Evolutionary conservation across 176 grass and related monocot species (phyloP).

Genomic region (Tuctoria greenei): DNA sequence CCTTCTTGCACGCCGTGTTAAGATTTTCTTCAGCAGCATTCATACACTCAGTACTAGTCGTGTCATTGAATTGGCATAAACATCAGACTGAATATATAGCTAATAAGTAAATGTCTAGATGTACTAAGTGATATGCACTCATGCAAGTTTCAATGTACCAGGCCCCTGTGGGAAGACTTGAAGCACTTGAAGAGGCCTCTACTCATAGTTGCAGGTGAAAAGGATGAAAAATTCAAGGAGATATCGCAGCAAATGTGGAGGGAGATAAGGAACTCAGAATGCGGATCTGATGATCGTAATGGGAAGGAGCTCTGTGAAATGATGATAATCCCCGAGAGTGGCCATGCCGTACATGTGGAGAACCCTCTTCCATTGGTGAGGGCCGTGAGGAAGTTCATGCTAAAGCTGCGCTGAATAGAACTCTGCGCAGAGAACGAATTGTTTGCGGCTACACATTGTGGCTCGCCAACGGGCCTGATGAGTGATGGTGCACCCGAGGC

Average conservation of each 20-base stretch:
- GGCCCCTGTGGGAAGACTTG: slow-evolving; percentile 88
- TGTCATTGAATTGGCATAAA: background rate
- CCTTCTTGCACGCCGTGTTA: background rate
- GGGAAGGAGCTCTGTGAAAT: slow-evolving; percentile 47
- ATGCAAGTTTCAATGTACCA: slow-evolving; percentile 35
- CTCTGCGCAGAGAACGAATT: background rate
- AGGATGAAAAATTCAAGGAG: slow-evolving; percentile 69
- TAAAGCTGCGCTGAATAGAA: slow-evolving; percentile 34
- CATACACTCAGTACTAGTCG: slow-evolving; percentile 2
- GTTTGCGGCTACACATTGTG: background rate
- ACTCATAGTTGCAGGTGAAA: slow-evolving; percentile 76
- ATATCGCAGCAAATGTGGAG: slow-evolving; percentile 64
- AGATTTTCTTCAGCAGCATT: slow-evolving; percentile 14
- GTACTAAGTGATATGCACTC: slow-evolving; percentile 26
- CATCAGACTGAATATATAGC: background rate
- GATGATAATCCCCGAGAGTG: slow-evolving; percentile 66
- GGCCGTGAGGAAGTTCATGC: slow-evolving; percentile 71
- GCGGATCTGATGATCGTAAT: slow-evolving; percentile 25
- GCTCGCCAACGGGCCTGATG: no score
- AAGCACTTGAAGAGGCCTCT: slow-evolving; percentile 69
- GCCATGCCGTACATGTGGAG: slow-evolving; percentile 90
- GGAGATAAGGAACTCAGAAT: slow-evolving; percentile 44
- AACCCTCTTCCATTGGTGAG: slow-evolving; percentile 82
- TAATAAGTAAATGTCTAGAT: background rate
- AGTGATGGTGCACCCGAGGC: no score